Percentiles rank a stretch among this genome's conserved stretches.
phyloP scores from a whole-genome alignment of 2,329 filamentous ascomycete species.

The Talaromyces sp. region DNA sequence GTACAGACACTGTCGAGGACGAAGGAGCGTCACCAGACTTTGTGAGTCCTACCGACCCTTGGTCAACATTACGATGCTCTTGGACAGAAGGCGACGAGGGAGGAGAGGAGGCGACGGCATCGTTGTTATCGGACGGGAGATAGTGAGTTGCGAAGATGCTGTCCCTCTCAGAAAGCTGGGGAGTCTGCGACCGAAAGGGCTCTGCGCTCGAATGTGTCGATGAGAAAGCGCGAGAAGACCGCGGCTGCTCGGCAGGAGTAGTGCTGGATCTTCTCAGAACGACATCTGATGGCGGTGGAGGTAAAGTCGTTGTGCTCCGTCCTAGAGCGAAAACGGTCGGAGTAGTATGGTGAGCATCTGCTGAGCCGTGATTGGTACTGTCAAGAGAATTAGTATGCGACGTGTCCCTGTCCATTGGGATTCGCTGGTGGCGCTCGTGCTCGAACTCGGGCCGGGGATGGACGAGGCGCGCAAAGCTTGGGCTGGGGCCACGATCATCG shows the following conservation, averaged over 20 bases:
- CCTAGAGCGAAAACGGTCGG: not conserved
- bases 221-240: slow-evolving; percentile 13
- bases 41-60: slow-evolving; percentile 22
- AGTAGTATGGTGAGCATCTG: not conserved
- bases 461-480: slow-evolving; percentile 23
- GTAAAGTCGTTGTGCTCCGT: not conserved
- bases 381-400: slow-evolving; percentile 20
- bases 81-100: slow-evolving; percentile 32
- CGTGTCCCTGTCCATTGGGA: slow-evolving; percentile 10
- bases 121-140: slow-evolving; percentile 45
- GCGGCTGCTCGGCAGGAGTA: slow-evolving; percentile 8
- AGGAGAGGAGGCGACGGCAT: slow-evolving; percentile 26
- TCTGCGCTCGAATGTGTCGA: not conserved
- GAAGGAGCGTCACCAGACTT: slow-evolving; percentile 29
- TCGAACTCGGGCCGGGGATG: slow-evolving; percentile 21
- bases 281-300: slow-evolving; percentile 1
- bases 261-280: slow-evolving; percentile 16
- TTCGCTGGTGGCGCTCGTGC: slow-evolving; percentile 16
- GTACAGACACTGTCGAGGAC: slow-evolving; percentile 17
- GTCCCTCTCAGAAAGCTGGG: slow-evolving; percentile 57
- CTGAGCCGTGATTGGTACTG: slow-evolving; percentile 2
- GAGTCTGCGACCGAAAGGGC: slow-evolving; percentile 30
- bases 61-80: slow-evolving; percentile 23
- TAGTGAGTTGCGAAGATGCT: slow-evolving; percentile 62
- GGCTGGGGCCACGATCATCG: slow-evolving; percentile 34